Conservation (phyloP, 2,329 filamentous ascomycete genomes). For the Huntiella abstrusa region DNA sequence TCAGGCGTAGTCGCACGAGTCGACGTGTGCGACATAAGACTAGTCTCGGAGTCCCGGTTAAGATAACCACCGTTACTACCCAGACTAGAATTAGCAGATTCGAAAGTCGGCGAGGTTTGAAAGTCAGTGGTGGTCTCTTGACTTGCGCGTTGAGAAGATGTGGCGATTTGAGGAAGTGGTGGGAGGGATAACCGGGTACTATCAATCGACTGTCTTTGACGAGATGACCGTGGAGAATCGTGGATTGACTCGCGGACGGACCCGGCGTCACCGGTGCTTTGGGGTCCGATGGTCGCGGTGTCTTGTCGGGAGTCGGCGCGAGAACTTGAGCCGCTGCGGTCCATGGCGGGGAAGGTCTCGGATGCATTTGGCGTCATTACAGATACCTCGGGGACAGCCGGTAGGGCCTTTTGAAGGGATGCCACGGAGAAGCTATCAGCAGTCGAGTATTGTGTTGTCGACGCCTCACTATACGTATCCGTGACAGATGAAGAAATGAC, state of each 20-base stretch:
- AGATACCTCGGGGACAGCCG: constrained; percentile 32
- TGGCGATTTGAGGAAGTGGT: constrained; percentile 38
- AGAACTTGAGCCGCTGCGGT: constrained; percentile 14
- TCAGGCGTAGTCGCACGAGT: constrained; percentile 82
- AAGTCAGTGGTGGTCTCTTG: constrained; percentile 21
- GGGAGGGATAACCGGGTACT: constrained; percentile 31
- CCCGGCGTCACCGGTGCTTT: neutral
- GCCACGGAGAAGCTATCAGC: constrained; percentile 23
- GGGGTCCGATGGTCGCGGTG: constrained; percentile 16
- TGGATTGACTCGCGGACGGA: neutral
- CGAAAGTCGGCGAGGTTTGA: constrained; percentile 35
- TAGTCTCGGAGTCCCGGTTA: constrained; percentile 65
- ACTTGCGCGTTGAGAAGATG: constrained; percentile 19
- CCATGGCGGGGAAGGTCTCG: constrained; percentile 11
- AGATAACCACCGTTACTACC: constrained; percentile 64
- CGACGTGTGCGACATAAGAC: constrained; percentile 61
- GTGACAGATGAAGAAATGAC: constrained; percentile 1
- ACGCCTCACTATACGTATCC: neutral
- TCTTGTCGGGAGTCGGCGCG: constrained; percentile 24
- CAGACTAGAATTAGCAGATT: constrained; percentile 56
- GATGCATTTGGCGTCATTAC: constrained; percentile 27
- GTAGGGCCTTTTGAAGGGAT: constrained; percentile 46
- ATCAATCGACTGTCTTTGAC: neutral
- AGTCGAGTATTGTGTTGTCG: constrained; percentile 15
- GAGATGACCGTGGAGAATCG: neutral